Percentiles rank a stretch among this genome's conserved stretches.
These are phyloP conservation scores for Scolecobasidium constrictum DNA, from an alignment of 2,329 filamentous ascomycete genomes.

Conservation along the genomic window DNA sequence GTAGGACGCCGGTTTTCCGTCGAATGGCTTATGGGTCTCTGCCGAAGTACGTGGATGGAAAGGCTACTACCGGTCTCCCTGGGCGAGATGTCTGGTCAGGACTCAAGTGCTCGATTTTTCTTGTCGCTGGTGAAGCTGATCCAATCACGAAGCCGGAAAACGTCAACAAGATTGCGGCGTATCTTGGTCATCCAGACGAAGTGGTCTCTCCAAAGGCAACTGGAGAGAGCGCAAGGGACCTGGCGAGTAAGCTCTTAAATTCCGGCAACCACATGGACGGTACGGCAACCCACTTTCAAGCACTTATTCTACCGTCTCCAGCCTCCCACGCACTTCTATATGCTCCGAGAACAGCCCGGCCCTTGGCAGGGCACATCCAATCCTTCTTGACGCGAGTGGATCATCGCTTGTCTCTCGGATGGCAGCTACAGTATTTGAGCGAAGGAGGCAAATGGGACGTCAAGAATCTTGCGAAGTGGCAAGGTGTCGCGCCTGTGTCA, in stretches of 20 bases:
- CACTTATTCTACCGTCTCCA: constrained; percentile 60
- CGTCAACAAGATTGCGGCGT: constrained; percentile 53
- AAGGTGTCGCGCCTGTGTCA: constrained; percentile 66
- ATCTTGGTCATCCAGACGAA: constrained; percentile 22
- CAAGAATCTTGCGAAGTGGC: constrained; percentile 91
- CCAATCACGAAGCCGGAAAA: constrained; percentile 62
- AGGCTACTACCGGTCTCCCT: constrained; percentile 53
- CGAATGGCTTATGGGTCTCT: constrained; percentile 70
- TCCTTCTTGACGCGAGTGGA: constrained; percentile 75
- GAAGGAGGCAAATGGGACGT: constrained; percentile 96
- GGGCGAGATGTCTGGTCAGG: constrained; percentile 61
- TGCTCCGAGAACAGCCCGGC: constrained; percentile 61
- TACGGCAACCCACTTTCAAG: constrained; percentile 47
- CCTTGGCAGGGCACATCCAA: constrained; percentile 69
- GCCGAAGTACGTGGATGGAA: constrained; percentile 44
- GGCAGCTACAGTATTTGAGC: constrained; percentile 83
- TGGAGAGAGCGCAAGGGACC: neutral
- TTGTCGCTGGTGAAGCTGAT: constrained; percentile 71
- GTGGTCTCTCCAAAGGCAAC: no score
- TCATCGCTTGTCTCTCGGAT: constrained; percentile 66
- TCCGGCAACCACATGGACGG: constrained; percentile 13
- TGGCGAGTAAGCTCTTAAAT: neutral
- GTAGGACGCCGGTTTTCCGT: constrained; percentile 69
- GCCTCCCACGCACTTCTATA: constrained; percentile 81
- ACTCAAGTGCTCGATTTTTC: constrained; percentile 61